Conservation (phyloP, 768 basidiomycete genomes). For the Psilocybe subaeruginosa region DNA sequence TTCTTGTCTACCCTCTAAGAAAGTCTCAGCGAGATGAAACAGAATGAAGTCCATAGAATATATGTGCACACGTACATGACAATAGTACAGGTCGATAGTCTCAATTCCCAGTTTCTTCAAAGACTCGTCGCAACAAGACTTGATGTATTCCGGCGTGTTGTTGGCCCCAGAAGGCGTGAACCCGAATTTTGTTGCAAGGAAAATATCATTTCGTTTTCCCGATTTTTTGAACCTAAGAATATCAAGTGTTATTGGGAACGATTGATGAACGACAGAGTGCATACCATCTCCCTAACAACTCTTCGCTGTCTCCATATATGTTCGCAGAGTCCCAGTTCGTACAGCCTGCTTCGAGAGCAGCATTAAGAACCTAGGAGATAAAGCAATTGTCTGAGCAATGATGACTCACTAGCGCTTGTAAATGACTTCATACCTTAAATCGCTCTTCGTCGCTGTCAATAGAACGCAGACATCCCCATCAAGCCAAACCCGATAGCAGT, state of each 20-base stretch:
- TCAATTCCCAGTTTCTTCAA: conserved; percentile 44
- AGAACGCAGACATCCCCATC: conserved; percentile 56
- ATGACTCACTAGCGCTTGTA: not conserved
- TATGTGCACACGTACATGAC: conserved; percentile 34
- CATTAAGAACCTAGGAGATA: conserved; percentile 38
- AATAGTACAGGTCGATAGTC: conserved; percentile 48
- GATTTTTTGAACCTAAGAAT: conserved; percentile 49
- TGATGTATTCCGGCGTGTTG: conserved; percentile 41
- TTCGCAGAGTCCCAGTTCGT: conserved; percentile 55
- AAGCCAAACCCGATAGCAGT: conserved; percentile 61
- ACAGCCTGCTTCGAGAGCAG: conserved; percentile 42
- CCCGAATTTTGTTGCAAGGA: conserved; percentile 62
- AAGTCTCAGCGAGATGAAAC: too few relatives aligned
- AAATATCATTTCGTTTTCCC: conserved; percentile 56
- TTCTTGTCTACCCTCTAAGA: conserved; percentile 36
- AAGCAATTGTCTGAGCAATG: not conserved
- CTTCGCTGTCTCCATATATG: conserved; percentile 48
- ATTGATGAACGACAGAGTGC: not conserved
- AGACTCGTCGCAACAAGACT: conserved; percentile 37
- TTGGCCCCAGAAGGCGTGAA: conserved; percentile 17
- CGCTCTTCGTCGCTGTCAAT: conserved; percentile 56
- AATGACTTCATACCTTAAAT: conserved; percentile 45
- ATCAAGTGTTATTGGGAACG: too few relatives aligned
- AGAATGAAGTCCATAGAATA: too few relatives aligned
- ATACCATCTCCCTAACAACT: conserved; percentile 47